A percentile compares a stretch with the other conserved stretches of the same genome.
Evolutionary conservation across 768 basidiomycete genomes (phyloP).

Genomic region (Amanita jacksonii): DNA sequence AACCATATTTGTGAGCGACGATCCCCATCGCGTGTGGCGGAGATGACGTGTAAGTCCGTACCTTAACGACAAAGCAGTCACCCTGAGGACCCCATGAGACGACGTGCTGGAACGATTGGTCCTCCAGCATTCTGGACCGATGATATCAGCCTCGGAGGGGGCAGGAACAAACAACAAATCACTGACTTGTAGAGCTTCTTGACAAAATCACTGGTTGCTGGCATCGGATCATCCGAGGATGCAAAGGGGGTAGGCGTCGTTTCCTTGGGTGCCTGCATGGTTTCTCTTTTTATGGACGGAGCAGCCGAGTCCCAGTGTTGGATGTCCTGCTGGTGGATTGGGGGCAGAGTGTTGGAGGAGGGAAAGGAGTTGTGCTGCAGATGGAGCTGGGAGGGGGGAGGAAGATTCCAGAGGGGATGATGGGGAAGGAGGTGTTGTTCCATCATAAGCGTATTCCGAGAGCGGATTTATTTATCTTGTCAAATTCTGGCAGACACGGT

Average conservation of each 20-base stretch:
- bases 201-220: slow-evolving; percentile 87
- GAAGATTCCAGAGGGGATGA: slow-evolving; percentile 6
- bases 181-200: slow-evolving; percentile 88
- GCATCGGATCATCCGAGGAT: slow-evolving; percentile 60
- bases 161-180: neutral
- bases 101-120: slow-evolving; percentile 57
- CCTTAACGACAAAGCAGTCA: slow-evolving; percentile 89
- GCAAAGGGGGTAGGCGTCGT: neutral
- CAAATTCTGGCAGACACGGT: too few relatives aligned
- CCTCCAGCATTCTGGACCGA: slow-evolving; percentile 73
- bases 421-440: neutral
- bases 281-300: neutral
- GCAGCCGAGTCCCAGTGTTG: neutral
- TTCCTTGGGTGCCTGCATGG: neutral
- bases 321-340: neutral
- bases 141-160: neutral
- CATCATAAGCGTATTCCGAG: neutral
- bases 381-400: slow-evolving; percentile 7
- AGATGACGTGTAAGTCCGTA: neutral
- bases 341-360: slow-evolving; percentile 4
- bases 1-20: neutral
- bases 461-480: neutral
- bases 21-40: neutral
- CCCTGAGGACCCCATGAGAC: slow-evolving; percentile 80
- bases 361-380: neutral